phyloP scores from a whole-genome alignment of 163 green algal species.

The Trebouxiophyceae sp. region DNA sequence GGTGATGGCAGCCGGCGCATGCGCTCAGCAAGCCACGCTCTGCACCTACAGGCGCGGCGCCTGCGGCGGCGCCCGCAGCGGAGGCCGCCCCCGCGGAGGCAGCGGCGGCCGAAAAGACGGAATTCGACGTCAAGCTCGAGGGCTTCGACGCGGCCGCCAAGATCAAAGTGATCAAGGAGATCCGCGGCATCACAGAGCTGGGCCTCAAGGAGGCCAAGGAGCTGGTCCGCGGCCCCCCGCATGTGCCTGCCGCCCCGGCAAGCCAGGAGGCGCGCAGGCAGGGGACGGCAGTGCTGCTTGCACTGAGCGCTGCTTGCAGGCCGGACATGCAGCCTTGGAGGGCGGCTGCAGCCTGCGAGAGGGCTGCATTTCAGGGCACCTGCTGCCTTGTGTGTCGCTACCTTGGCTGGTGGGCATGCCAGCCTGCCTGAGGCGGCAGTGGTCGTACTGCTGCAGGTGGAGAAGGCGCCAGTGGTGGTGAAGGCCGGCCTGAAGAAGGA shows the following conservation, averaged over 20 bases:
- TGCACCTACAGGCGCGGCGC: conserved; percentile 6
- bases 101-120: conserved; percentile 83
- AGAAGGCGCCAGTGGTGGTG: conserved; percentile 82
- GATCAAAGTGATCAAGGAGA: conserved; percentile 99
- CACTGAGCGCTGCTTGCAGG: conserved; percentile 1
- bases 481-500: conserved; percentile 90
- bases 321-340: too few species aligned
- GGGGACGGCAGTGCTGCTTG: too few species aligned
- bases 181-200: conserved; percentile 81
- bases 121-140: conserved; percentile 93
- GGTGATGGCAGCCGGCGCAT: too few species aligned
- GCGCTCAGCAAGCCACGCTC: too few species aligned
- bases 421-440: too few species aligned
- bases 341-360: too few species aligned
- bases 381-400: too few species aligned
- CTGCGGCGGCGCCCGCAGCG: conserved; percentile 22
- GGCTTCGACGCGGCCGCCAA: conserved; percentile 83
- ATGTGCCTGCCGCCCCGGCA: too few species aligned
- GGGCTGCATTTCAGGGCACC: too few species aligned
- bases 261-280: too few species aligned
- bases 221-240: too few species aligned
- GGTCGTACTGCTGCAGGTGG: conserved; percentile 72
- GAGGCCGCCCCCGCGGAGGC: conserved; percentile 40
- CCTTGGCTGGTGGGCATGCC: neutral
- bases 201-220: conserved; percentile 98